Evolutionary conservation across 371 early-diverging fungal genomes (phyloP).

Genomic region (Rhizomucor pusillus): DNA sequence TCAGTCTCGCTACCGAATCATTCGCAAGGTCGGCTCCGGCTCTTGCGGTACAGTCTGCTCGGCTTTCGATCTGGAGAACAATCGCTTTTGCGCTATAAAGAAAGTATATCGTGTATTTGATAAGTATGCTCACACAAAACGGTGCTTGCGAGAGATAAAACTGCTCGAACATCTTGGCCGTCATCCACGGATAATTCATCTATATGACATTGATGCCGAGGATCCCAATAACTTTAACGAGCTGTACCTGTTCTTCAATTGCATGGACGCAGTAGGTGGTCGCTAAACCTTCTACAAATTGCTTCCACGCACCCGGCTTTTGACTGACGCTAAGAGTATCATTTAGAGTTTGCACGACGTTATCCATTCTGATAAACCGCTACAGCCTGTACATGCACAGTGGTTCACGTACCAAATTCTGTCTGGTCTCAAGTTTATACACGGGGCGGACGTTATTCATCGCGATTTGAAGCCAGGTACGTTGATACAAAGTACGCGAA

Average conservation of each 20-base stretch:
- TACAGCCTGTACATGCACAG: constrained; percentile 88
- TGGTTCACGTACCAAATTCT: constrained; percentile 92
- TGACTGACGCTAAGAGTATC: too few relatives aligned
- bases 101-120: constrained; percentile 71
- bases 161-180: constrained; percentile 72
- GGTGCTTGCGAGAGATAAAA: constrained; percentile 73
- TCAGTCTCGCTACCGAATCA: constrained; percentile 69
- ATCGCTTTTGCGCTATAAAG: constrained; percentile 69
- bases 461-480: constrained; percentile 84
- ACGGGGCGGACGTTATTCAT: constrained; percentile 83
- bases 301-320: too few relatives aligned
- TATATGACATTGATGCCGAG: constrained; percentile 69
- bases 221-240: constrained; percentile 68
- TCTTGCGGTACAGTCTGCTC: constrained; percentile 90
- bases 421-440: constrained; percentile 87
- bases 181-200: constrained; percentile 74
- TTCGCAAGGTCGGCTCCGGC: constrained; percentile 86
- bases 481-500: constrained; percentile 1
- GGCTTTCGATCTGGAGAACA: constrained; percentile 25
- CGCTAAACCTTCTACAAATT: background rate
- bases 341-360: constrained; percentile 80
- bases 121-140: constrained; percentile 66
- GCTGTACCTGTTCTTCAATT: constrained; percentile 60
- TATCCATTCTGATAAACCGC: constrained; percentile 80
- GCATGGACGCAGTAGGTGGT: constrained; percentile 75